A percentile compares a stretch with the other conserved stretches of the same genome.
phyloP scores from a whole-genome alignment of 371 early-diverging fungal species.

The Circinella minor region DNA sequence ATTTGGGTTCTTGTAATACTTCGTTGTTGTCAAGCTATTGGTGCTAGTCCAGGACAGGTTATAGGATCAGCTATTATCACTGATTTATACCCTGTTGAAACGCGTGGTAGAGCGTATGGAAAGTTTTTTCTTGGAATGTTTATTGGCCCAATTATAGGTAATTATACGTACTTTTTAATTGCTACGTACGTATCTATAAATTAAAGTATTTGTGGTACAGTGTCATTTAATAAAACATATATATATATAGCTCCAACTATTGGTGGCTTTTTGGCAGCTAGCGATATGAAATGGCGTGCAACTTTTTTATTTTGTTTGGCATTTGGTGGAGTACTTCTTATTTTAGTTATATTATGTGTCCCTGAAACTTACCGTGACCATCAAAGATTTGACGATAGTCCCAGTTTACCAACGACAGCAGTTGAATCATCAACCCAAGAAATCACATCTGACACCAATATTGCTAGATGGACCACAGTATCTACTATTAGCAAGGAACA shows the following conservation, averaged over 20 bases:
- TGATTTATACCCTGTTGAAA: slow-evolving; percentile 30
- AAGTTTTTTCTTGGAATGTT: slow-evolving; percentile 56
- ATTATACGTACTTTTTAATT: not conserved
- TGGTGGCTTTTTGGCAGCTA: slow-evolving; percentile 34
- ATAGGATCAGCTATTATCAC: slow-evolving; percentile 8
- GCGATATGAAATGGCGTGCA: slow-evolving; percentile 54
- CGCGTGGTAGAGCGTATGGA: slow-evolving; percentile 38
- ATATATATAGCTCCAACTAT: slow-evolving; percentile 34
- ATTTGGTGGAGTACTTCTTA: slow-evolving; percentile 42
- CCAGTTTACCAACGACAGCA: not conserved
- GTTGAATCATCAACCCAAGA: not conserved
- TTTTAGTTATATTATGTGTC: slow-evolving; percentile 50
- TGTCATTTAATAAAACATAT: too few relatives aligned
- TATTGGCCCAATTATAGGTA: slow-evolving; percentile 50
- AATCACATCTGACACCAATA: not conserved
- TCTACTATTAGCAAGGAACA: not conserved
- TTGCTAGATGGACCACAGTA: not conserved
- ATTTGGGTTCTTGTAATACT: slow-evolving; percentile 64
- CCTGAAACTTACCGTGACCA: slow-evolving; percentile 65
- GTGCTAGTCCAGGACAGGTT: slow-evolving; percentile 62
- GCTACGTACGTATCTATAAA: too few relatives aligned
- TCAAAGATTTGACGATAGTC: slow-evolving; percentile 10
- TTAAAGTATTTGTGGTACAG: too few relatives aligned
- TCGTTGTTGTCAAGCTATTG: slow-evolving; percentile 72
- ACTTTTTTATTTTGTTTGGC: slow-evolving; percentile 64